Percentiles rank a stretch among this genome's conserved stretches.
These are phyloP conservation scores for Ichthyophthirius multifiliis DNA, from an alignment of 169 alveolate genomes.

Conservation along the genomic window DNA sequence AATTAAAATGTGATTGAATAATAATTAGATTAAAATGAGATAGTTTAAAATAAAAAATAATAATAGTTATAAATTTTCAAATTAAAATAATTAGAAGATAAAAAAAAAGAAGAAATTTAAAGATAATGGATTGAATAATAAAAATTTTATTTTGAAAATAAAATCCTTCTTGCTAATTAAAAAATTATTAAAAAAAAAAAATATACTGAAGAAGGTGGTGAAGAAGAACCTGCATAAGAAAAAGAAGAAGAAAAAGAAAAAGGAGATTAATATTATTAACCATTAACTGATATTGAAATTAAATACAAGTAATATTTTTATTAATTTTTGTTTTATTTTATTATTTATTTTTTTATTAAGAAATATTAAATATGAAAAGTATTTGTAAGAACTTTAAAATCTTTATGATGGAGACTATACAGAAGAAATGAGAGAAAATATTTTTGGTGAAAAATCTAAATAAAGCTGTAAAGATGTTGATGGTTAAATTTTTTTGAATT, in stretches of 20 bases:
- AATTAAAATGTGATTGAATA: not conserved
- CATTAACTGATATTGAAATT: not conserved
- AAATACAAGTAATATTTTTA: not conserved
- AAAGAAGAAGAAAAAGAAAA: not conserved
- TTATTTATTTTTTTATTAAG: not conserved
- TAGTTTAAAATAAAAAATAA: not conserved
- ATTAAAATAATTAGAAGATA: not conserved
- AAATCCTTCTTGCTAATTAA: not conserved
- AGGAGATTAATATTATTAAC: not conserved
- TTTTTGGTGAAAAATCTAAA: not conserved
- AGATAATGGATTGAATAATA: not conserved
- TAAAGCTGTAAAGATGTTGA: not conserved
- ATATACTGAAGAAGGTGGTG: not conserved
- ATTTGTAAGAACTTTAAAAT: not conserved
- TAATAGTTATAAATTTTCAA: not conserved
- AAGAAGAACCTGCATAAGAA: not conserved
- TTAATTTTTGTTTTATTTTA: not conserved
- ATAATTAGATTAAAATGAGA: too few species aligned
- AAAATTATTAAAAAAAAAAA: too few species aligned
- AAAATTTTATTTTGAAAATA: not conserved
- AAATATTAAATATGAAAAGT: not conserved
- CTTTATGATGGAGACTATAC: not conserved
- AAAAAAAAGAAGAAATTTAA: not conserved
- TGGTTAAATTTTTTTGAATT: not conserved
- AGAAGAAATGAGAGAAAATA: not conserved